Conservation (phyloP, 169 alveolate species). For the Amoebophrya sp. region DNA sequence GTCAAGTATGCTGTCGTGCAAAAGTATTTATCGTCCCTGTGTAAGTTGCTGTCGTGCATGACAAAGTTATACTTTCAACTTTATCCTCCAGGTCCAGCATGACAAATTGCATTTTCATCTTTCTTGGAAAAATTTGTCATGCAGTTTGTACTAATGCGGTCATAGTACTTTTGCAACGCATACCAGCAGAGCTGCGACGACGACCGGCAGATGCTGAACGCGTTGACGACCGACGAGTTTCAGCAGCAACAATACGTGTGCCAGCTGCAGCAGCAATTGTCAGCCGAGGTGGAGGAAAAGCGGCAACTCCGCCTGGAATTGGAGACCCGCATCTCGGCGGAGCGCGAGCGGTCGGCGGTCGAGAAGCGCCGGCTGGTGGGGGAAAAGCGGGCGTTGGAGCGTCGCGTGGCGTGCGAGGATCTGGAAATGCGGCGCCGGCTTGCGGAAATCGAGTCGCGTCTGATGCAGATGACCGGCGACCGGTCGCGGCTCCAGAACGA, state of each 20-base stretch:
- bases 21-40: too few species aligned
- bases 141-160: too few species aligned
- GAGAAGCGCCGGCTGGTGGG: neutral
- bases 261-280: neutral
- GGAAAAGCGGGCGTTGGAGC: neutral
- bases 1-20: too few species aligned
- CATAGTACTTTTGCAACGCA: too few species aligned
- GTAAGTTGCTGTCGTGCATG: too few species aligned
- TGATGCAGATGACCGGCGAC: neutral
- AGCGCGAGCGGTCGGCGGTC: neutral
- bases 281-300: neutral
- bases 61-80: too few species aligned
- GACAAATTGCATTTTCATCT: too few species aligned
- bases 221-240: too few species aligned
- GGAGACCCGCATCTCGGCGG: neutral
- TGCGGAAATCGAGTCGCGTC: neutral
- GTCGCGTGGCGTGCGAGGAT: neutral
- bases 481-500: neutral
- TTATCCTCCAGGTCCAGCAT: too few species aligned
- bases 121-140: too few species aligned
- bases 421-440: neutral
- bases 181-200: too few species aligned
- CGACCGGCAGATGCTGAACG: too few species aligned
- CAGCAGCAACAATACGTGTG: neutral
- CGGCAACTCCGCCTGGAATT: neutral